phyloP scores from a whole-genome alignment of 345 rosid genomes.

The Sonneratia alba region DNA sequence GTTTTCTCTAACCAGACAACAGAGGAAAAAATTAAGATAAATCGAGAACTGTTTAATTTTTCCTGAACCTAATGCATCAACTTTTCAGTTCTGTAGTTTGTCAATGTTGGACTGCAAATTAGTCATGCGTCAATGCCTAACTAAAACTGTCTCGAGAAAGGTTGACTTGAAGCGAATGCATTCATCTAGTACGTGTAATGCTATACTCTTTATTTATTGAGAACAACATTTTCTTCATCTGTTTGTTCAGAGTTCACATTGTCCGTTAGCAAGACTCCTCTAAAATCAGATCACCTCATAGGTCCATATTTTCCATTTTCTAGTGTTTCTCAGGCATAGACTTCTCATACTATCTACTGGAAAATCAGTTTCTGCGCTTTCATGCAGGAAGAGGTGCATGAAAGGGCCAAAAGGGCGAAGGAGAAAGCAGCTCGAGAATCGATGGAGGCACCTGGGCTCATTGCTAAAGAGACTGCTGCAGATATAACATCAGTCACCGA shows the following conservation, averaged over 20 bases:
- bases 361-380: not conserved
- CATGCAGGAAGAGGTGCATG: slow-evolving; percentile 78
- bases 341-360: not conserved
- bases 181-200: not conserved
- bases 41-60: not conserved
- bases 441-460: slow-evolving; percentile 40
- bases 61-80: not conserved
- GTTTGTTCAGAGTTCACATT: not conserved
- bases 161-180: not conserved
- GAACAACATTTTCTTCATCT: not conserved
- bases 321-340: not conserved
- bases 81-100: too few species aligned
- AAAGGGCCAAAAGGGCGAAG: slow-evolving; percentile 73
- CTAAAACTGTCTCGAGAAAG: not conserved
- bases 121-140: not conserved
- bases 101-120: not conserved
- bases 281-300: not conserved
- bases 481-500: not conserved
- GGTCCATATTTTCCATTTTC: not conserved
- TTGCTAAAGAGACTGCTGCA: slow-evolving; percentile 23
- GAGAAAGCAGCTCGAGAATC: slow-evolving; percentile 73
- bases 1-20: too few species aligned
- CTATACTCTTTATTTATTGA: not conserved
- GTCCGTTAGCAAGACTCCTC: not conserved
- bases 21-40: too few species aligned